These are phyloP conservation scores for Nepenthes mirabilis DNA, from an alignment of 148 eudicot genomes.

Conservation along the genomic window DNA sequence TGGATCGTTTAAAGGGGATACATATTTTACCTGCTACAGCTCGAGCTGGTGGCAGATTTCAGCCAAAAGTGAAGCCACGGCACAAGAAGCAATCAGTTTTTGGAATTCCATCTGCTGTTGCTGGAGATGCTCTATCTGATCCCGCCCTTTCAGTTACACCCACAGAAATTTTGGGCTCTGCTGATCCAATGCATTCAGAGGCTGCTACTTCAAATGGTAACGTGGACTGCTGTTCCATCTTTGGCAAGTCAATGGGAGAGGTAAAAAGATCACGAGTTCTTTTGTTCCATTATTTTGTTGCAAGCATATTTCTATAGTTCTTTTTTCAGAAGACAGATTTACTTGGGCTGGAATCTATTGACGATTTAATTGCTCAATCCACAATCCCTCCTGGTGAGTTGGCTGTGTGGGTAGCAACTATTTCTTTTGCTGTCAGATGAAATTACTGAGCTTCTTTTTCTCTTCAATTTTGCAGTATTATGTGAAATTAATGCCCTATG, in stretches of 20 bases:
- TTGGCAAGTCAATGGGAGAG: slow-evolving; percentile 19
- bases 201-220: slow-evolving; percentile 2
- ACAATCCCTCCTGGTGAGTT: slow-evolving; percentile 15
- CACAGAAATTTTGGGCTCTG: slow-evolving; percentile 13
- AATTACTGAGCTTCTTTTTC: not conserved
- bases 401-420: not conserved
- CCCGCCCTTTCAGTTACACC: not conserved
- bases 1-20: no score
- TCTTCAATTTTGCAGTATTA: not conserved
- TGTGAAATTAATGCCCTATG: not conserved
- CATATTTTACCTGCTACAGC: slow-evolving; percentile 14
- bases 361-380: slow-evolving; percentile 20
- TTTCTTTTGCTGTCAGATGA: not conserved
- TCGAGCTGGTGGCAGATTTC: slow-evolving; percentile 37
- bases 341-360: slow-evolving; percentile 18
- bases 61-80: slow-evolving; percentile 46
- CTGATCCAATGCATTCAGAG: slow-evolving; percentile 8
- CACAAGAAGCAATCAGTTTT: slow-evolving; percentile 20
- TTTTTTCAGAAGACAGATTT: slow-evolving; percentile 28
- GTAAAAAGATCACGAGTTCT: slow-evolving; percentile 12
- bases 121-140: slow-evolving; percentile 6
- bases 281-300: not conserved
- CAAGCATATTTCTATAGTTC: not conserved
- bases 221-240: slow-evolving; percentile 9
- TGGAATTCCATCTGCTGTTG: slow-evolving; percentile 1